Evolutionary conservation across 352 stramenopile species (phyloP), one percentile per base, ranked within the genome.

Genomic region (Globisporangium perplexum): DNA sequence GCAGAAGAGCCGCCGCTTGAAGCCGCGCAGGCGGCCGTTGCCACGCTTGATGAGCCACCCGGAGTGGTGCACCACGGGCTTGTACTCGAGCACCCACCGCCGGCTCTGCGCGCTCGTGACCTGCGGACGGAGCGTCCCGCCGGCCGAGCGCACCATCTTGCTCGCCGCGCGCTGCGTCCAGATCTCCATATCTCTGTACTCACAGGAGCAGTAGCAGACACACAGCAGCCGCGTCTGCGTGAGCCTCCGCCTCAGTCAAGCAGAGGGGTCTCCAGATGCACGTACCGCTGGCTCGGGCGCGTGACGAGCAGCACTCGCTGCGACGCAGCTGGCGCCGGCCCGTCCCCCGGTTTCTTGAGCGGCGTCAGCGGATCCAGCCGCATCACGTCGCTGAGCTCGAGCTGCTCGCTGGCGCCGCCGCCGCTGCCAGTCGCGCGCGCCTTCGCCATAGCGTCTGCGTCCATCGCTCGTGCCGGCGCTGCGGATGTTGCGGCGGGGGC

Each of bases 41-140:
- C 76, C 84, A 20, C 82, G 80, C 47, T 95, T 95, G 59, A 95
- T 91, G 41, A 95, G 77, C 84, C 84, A 95, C 11, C 84, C 84
- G 26, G 84, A 95, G 56, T 93, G 82, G 1, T 73, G 66, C 10
- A 95, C 80, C 6, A 89, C 68, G 1, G 83, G 83, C 47, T 93
- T 93, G 71, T 93, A 93, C 57, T 90, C 77, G 14, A 88, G 74
- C 47, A 89, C 69, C 72, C 77, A 89, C 28, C 73, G 73, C 35
- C 60, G 67, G 62, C 80, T 88, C 41, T 89, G 77, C 44, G 74
- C 72, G 38, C 68, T 81, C 5, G 76, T 77, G 6, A 69, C 66
- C 14, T 68, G 67, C 6, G 76, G 51, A 15, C 73, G 77, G 30
- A 77, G 45, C 26, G 55, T 80, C 17, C 65, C 79, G 17, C 63